phyloP scores from a whole-genome alignment of 176 grass and related monocot genomes.

The Cenchrus purpureus region DNA sequence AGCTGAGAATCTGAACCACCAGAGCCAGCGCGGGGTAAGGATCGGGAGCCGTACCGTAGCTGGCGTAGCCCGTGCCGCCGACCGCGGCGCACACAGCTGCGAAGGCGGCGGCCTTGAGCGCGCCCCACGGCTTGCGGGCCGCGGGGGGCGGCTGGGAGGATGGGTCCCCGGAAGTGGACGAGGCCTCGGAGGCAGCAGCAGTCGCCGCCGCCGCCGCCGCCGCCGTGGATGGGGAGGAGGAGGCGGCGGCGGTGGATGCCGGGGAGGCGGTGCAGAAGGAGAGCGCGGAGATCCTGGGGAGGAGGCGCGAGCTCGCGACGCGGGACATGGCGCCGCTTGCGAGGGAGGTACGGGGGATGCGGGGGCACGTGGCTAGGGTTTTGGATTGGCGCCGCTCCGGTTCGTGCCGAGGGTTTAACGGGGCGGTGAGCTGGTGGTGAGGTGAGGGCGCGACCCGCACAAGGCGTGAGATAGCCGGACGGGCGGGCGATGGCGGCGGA shows the following conservation, averaged over 20 bases:
- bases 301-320: slow-evolving; percentile 52
- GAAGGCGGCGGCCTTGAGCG: slow-evolving; percentile 53
- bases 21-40: not conserved
- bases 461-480: not conserved
- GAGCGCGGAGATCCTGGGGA: slow-evolving; percentile 39
- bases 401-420: slow-evolving; percentile 35
- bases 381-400: slow-evolving; percentile 21
- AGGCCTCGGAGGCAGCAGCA: slow-evolving; percentile 26
- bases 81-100: slow-evolving; percentile 56
- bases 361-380: not conserved
- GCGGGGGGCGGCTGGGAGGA: slow-evolving; percentile 27
- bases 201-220: not conserved
- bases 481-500: not conserved
- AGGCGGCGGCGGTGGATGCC: slow-evolving; percentile 34
- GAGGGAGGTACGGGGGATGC: not conserved
- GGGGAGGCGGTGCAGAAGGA: slow-evolving; percentile 44
- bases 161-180: slow-evolving; percentile 31
- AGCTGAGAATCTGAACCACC: not conserved
- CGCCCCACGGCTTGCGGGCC: slow-evolving; percentile 47
- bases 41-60: slow-evolving; percentile 60
- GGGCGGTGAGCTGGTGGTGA: not conserved
- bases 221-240: slow-evolving; percentile 26
- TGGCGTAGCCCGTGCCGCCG: slow-evolving; percentile 69
- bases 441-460: not conserved
- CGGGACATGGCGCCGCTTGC: slow-evolving; percentile 50